Evolutionary conservation across 441 rosid species (phyloP), one percentile per base, ranked within the genome.

Genomic region (Arabidopsis lyrata): DNA sequence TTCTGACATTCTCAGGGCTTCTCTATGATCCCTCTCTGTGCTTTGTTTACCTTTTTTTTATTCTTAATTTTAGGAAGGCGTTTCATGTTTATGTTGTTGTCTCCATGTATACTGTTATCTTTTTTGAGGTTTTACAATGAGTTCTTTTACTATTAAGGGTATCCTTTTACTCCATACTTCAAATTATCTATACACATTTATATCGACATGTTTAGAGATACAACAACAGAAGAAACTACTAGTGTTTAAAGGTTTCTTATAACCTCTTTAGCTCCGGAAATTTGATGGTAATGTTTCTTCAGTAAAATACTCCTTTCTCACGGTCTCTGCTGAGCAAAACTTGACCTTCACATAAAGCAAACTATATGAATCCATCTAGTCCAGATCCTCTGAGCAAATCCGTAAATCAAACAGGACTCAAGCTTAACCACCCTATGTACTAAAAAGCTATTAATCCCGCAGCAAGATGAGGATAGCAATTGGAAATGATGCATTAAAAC

Each of bases 271-370:
- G 67, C 83, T 77, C 74, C 74, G 86, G 54, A 91, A 95, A 79
- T 4, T 67, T 70, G 72, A 35, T 2, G 99, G 98, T 56, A 90
- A 15, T 6, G 92, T 93, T 84, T 80, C 93, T 80, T 88, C 90
- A 12, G 94, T 91, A 77, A 93, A 93, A 77, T 90, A 93, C 45
- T 91, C 94, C 61, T 80, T 84, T 82, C 87, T 84, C 63, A 93
- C 80, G 0, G 85, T 82, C 68, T 89, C 97, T 70, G 12, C 83
- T 0, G 93, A 83, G 83, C 97, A 90, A 72, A 95, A 91, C 77
- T 85, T 90, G 74, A 82, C 98, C 99, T 95, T 76, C 74, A 81
- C 66, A 84, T 39, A 39, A 67, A 73, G 45, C 50, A 48, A 38
- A 59, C 18, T 38, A 24, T 22, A 29, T 38, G 11, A 55, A 45